These are phyloP conservation scores for Thielaviopsis populi DNA, from an alignment of 2,329 filamentous ascomycete genomes.

Conservation along the genomic window DNA sequence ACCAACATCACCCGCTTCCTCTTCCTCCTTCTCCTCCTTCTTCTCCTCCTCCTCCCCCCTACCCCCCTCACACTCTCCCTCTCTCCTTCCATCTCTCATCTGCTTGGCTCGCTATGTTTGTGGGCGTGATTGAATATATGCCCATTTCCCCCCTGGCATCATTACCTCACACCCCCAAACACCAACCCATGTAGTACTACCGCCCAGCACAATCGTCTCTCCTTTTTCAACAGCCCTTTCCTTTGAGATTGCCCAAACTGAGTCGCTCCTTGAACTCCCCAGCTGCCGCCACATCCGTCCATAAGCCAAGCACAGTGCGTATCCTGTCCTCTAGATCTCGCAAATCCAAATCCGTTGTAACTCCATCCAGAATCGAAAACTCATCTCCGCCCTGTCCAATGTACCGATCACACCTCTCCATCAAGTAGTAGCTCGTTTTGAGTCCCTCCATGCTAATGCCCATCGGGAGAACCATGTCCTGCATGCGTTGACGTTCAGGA, in stretches of 20 bases:
- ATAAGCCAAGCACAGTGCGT: not conserved
- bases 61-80: not conserved
- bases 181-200: not conserved
- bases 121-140: not conserved
- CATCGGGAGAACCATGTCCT: constrained; percentile 7
- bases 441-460: not conserved
- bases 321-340: not conserved
- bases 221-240: not conserved
- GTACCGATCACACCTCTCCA: not conserved
- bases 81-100: not conserved
- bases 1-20: not conserved
- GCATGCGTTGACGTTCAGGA: constrained; percentile 18
- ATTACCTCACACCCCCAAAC: not conserved
- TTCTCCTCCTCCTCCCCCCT: not conserved
- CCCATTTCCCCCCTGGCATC: not conserved
- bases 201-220: not conserved
- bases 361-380: not conserved
- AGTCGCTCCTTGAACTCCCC: not conserved
- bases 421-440: not conserved
- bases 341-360: not conserved
- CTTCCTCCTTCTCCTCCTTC: not conserved
- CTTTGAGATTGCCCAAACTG: not conserved
- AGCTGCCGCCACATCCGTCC: not conserved
- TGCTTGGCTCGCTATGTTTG: not conserved
- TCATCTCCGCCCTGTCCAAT: not conserved